Percentiles rank a stretch among this genome's conserved stretches.
phyloP scores from a whole-genome alignment of 805 yeast genomes.

The Dipodascus geniculatus region DNA sequence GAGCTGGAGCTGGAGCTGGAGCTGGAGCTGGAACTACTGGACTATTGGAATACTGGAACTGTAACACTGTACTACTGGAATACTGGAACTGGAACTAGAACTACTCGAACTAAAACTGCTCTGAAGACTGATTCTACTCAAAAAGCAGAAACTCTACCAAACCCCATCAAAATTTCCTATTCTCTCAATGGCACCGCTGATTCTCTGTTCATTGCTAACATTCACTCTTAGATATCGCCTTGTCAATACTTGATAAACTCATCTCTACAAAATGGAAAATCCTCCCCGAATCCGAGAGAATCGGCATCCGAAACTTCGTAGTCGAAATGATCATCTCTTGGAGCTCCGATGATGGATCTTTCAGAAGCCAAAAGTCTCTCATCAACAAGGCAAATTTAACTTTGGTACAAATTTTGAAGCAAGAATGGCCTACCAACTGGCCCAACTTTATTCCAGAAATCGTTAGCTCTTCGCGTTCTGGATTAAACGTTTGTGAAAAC shows the following conservation, averaged over 20 bases:
- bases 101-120: no score
- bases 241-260: conserved; percentile 78
- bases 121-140: no score
- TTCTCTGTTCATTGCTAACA: background rate
- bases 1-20: no score
- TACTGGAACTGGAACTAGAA: no score
- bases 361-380: conserved; percentile 63
- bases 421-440: conserved; percentile 99
- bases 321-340: conserved; percentile 88
- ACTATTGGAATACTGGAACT: no score
- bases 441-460: conserved; percentile 93
- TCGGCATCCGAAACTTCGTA: conserved; percentile 87
- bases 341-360: conserved; percentile 71
- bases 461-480: conserved; percentile 69
- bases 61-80: no score
- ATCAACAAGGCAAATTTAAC: conserved; percentile 91
- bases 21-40: no score
- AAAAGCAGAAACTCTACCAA: no score
- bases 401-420: conserved; percentile 85
- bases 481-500: conserved; percentile 92
- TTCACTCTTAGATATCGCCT: conserved; percentile 43
- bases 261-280: conserved; percentile 91
- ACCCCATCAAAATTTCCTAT: background rate
- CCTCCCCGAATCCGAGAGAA: conserved; percentile 75
- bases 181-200: background rate